Base-by-base conservation (phyloP, 2,329 filamentous ascomycete genomes). In the Aspergillus sp. region DNA sequence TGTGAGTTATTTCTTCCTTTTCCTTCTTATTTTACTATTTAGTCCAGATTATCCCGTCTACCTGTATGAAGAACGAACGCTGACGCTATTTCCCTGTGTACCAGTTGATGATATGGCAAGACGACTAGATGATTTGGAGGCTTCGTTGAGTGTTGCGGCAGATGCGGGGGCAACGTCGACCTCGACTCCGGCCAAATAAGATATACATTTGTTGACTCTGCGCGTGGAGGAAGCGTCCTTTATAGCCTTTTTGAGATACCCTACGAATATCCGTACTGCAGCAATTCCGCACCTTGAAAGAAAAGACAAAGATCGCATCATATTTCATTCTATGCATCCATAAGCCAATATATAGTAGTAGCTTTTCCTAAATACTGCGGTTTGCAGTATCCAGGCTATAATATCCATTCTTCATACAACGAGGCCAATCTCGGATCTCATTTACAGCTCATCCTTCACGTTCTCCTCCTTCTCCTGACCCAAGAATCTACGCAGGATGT, bases 101-200 rank as follows among this genome's bases (percentile, higher is more conserved):
- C 7, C 60, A 96, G 92, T 97, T 90, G 93, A 96, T 70, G 92
- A 96, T 62, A 96, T 97, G 92, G 90, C 90, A 14, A 83, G 89
- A 60, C 86, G 93, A 25, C 78, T 97, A 21, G 93, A 97, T 71
- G 91, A 87, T 57, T 82, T 97, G 11, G 93, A 96, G 73, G 81
- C 88, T 23, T 87, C 88, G 14, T 80, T 96, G 45, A 81, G 85
- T 66, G 82, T 84, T 40, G 82, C 79, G 58, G 85, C 66, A 63
- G 76, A 70, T 55, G 60, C 68, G 50, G 60, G 68, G 39, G 52
- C 68, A 4, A 49, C 63, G 15, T 47, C 64, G 6, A 62, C 58
- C 19, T 45, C 67, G 23, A 52, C 62, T 11, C 65, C 66, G 37
- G 66, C 21, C 25, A 52, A 39, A 40, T 41, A 14, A 44, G 31